Conservation (phyloP, 139 green algal genomes). For the Coelastrella sp. region DNA sequence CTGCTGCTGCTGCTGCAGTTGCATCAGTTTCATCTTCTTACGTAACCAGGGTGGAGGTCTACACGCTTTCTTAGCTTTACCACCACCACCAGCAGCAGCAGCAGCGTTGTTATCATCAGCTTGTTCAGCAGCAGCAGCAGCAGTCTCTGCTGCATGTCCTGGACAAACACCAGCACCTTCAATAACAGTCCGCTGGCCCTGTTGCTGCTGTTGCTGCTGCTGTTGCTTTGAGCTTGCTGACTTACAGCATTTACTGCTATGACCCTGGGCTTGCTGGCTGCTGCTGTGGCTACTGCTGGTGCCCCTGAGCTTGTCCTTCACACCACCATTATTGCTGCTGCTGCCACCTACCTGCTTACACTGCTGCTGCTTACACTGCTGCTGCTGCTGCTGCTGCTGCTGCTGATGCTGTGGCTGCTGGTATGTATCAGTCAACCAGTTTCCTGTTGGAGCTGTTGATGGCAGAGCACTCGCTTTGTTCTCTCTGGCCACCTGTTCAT, state of each 20-base stretch:
- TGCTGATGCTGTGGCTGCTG: constrained; percentile 3
- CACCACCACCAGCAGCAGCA: constrained; percentile 1
- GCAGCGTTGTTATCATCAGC: constrained; percentile 9
- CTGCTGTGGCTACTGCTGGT: background rate
- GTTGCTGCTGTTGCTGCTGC: constrained; percentile 17
- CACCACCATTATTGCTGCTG: no score
- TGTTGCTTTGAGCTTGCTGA: constrained; percentile 4
- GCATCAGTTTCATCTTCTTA: constrained; percentile 10
- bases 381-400: constrained; percentile 32
- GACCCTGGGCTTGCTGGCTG: background rate
- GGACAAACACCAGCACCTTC: background rate
- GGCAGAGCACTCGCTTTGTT: no score
- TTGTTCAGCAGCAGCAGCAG: background rate
- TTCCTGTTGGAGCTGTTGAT: no score
- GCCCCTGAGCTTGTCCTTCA: no score
- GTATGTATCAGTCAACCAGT: background rate
- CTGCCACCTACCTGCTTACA: no score
- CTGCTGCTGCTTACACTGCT: background rate
- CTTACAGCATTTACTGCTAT: background rate
- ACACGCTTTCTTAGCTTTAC: constrained; percentile 20
- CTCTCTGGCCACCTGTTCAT: no score
- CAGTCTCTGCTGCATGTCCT: background rate
- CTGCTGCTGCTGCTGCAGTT: constrained; percentile 20
- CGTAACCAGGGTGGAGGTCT: constrained; percentile 24
- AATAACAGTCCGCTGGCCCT: background rate